Base-by-base conservation (phyloP, 1,139 yeast genomes). In the Entelexis paramagnoliae region DNA sequence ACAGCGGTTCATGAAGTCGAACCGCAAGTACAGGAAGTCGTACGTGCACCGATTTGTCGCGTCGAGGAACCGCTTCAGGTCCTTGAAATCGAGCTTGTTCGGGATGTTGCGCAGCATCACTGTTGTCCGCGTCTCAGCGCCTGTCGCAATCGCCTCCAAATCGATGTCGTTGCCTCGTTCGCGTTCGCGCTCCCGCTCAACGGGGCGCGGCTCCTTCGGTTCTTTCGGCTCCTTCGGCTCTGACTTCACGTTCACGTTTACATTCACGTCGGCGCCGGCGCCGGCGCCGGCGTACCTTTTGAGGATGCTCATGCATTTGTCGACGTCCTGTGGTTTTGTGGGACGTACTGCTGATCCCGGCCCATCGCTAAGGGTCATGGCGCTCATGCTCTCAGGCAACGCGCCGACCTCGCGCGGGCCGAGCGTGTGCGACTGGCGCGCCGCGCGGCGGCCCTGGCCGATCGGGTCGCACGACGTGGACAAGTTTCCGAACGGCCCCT, bases 101-200 rank as follows among this genome's bases (percentile, higher is more conserved):
- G 79, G 79, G 46, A 75, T 75, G 53, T 75, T 75, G 51, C 77
- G 68, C 34, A 75, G 67, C 79, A 75, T 74, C 39, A 75, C 59
- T 0, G 79, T 75, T 8, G 72, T 71, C 38, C 79, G 65, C 32
- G 66, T 64, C 56, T 75, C 79, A 16, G 60, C 55, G 0, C 77
- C 77, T 5, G 5, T 6, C 14, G 44, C 51, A 24, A 58, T 58
- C 2, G 46, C 50, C 10, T 49, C 49, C 9, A 58, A 32, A 36
- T 55, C 48, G 14, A 58, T 53, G 8, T 36, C 30, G 29, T 55
- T 55, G 19, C 46, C 33, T 9, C 34, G 41, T 17, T 36, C 41
- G 20, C 41, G 41, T 4, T 41, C 45, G 6, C 34, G 41, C 28
- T 36, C 41, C 14, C 41, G 41, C 10, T 41, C 45, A 13, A 11